These are phyloP conservation scores for Periconia digitata DNA, from an alignment of 2,329 filamentous ascomycete species.

Conservation along the genomic window DNA sequence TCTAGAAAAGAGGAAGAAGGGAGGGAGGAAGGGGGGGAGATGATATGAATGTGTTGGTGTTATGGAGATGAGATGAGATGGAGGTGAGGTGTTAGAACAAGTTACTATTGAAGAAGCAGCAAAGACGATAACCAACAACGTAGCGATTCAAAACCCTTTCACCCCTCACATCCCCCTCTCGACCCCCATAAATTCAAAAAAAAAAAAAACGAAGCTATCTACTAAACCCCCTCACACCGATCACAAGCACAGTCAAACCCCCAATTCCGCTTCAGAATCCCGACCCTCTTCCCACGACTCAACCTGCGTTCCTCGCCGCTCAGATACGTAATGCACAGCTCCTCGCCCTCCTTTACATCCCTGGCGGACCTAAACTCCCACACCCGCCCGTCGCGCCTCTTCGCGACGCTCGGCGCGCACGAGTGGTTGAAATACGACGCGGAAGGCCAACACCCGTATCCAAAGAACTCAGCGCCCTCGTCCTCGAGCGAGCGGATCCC, in stretches of 20 bases:
- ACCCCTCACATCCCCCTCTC: too few species aligned
- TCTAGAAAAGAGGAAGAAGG: too few species aligned
- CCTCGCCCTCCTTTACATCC: constrained; percentile 42
- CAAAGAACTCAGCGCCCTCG: constrained; percentile 52
- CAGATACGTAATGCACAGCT: constrained; percentile 53
- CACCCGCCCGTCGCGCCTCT: constrained; percentile 42
- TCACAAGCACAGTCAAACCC: constrained; percentile 50
- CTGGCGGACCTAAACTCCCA: constrained; percentile 46
- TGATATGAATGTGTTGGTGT: too few species aligned
- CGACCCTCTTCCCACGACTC: constrained; percentile 39
- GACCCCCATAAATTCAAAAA: too few species aligned
- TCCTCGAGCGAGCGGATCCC: constrained; percentile 49
- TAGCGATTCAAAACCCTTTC: too few species aligned
- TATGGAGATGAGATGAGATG: too few species aligned
- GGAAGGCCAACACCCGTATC: constrained; percentile 50
- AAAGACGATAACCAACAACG: too few species aligned
- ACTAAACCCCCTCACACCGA: constrained; percentile 34
- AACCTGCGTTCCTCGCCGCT: constrained; percentile 50
- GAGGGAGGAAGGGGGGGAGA: too few species aligned
- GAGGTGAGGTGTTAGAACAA: too few species aligned
- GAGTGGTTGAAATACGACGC: constrained; percentile 55
- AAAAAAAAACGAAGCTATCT: too few species aligned
- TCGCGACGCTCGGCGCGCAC: constrained; percentile 48
- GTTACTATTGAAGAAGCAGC: too few species aligned
- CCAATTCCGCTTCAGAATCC: constrained; percentile 45